A percentile compares a stretch with the other conserved stretches of the same genome.
Conservation (phyloP, 768 basidiomycete genomes). For the Kwoniella dejecticola region DNA sequence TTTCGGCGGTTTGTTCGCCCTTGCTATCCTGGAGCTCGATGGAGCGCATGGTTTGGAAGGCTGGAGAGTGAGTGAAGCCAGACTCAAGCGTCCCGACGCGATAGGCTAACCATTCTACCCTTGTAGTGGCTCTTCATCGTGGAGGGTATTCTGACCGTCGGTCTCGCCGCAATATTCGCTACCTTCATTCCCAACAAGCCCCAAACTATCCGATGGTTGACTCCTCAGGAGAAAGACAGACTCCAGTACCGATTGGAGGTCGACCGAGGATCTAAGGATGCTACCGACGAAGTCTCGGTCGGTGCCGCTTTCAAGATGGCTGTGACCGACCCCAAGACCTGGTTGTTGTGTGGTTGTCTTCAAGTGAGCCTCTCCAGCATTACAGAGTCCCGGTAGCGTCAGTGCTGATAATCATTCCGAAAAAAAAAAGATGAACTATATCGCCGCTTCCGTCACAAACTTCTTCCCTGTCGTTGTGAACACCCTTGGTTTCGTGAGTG, state of each 20-base stretch:
- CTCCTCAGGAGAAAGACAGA: slow-evolving; percentile 34
- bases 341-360: slow-evolving; percentile 23
- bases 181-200: slow-evolving; percentile 72
- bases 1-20: slow-evolving; percentile 50
- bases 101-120: background rate
- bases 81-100: background rate
- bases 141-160: slow-evolving; percentile 30
- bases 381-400: background rate
- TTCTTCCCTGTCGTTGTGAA: slow-evolving; percentile 50
- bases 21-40: slow-evolving; percentile 46
- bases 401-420: too few species aligned
- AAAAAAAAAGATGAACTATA: slow-evolving; percentile 34
- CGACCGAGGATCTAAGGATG: slow-evolving; percentile 46
- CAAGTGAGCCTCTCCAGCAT: background rate
- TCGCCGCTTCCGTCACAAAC: slow-evolving; percentile 49
- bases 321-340: slow-evolving; percentile 46
- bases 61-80: slow-evolving; percentile 36
- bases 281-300: slow-evolving; percentile 34
- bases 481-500: slow-evolving; percentile 37
- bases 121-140: slow-evolving; percentile 47
- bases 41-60: slow-evolving; percentile 48
- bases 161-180: slow-evolving; percentile 31
- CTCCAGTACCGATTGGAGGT: slow-evolving; percentile 43
- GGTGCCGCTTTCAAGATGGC: slow-evolving; percentile 42
- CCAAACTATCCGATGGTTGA: slow-evolving; percentile 70